Conservation (phyloP, 805 yeast species). For the Candida odintsovae region DNA sequence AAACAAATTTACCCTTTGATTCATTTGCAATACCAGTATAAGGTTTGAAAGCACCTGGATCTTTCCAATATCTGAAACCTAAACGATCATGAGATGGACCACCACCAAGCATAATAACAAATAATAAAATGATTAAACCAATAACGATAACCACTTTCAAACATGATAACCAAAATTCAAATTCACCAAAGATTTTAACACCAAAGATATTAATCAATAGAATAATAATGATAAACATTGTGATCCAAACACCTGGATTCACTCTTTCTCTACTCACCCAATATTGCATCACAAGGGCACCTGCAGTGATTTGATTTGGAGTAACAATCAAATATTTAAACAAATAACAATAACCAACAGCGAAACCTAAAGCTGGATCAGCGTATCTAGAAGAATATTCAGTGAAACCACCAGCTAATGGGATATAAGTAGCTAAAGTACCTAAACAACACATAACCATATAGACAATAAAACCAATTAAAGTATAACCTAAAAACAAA, state of each 20-base stretch:
- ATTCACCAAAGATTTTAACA: slow-evolving; percentile 48
- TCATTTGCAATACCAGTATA: slow-evolving; percentile 23
- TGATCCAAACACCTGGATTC: slow-evolving; percentile 60
- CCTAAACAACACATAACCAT: slow-evolving; percentile 63
- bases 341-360: slow-evolving; percentile 20
- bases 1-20: slow-evolving; percentile 41
- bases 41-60: slow-evolving; percentile 59
- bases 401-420: slow-evolving; percentile 57
- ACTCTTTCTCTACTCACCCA: slow-evolving; percentile 37
- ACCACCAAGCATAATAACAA: slow-evolving; percentile 68
- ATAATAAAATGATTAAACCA: slow-evolving; percentile 60
- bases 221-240: slow-evolving; percentile 34
- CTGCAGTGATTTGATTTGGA: slow-evolving; percentile 43
- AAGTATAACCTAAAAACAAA: slow-evolving; percentile 41
- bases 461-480: slow-evolving; percentile 63
- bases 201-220: slow-evolving; percentile 43
- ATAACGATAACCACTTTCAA: slow-evolving; percentile 45
- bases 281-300: slow-evolving; percentile 40
- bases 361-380: slow-evolving; percentile 17
- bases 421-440: slow-evolving; percentile 60
- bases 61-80: slow-evolving; percentile 63
- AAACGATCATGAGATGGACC: slow-evolving; percentile 66
- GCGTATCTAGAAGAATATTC: slow-evolving; percentile 45
- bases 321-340: slow-evolving; percentile 15
- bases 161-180: slow-evolving; percentile 42